phyloP scores from a whole-genome alignment of 1,284 basidiomycete genomes.

The Pyrrhoderma lamaoense region DNA sequence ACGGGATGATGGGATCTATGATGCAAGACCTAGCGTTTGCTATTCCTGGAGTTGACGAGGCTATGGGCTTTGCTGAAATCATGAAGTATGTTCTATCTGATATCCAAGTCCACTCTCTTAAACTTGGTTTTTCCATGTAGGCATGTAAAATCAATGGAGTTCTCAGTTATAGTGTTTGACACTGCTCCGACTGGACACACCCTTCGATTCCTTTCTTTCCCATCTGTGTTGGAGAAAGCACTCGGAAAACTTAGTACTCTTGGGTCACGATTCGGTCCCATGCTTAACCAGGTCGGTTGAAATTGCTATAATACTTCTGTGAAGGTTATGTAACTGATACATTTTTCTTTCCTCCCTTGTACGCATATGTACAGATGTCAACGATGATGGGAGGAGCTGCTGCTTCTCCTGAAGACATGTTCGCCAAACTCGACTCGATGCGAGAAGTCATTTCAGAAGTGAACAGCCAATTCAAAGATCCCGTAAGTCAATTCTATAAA shows the following conservation, averaged over 20 bases:
- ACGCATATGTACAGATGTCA: constrained; percentile 60
- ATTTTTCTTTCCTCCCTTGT: no score
- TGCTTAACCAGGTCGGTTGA: constrained; percentile 77
- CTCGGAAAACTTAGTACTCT: constrained; percentile 90
- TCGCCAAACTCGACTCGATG: constrained; percentile 97
- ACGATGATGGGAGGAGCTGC: constrained; percentile 89
- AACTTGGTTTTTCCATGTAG: constrained; percentile 33
- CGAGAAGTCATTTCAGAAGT: constrained; percentile 96
- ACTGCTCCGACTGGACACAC: constrained; percentile 99
- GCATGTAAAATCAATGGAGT: constrained; percentile 99
- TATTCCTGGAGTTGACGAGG: constrained; percentile 98
- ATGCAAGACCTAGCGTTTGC: constrained; percentile 99
- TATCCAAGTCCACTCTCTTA: not conserved
- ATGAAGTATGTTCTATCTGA: constrained; percentile 99
- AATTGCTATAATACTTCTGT: not conserved
- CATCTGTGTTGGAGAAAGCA: constrained; percentile 95
- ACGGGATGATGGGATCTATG: constrained; percentile 97
- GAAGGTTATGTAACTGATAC: not conserved
- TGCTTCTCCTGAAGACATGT: constrained; percentile 93
- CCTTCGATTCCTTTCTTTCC: constrained; percentile 96
- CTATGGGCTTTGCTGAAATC: constrained; percentile 99
- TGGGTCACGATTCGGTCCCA: constrained; percentile 90
- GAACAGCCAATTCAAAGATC: constrained; percentile 98
- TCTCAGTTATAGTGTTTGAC: constrained; percentile 98
- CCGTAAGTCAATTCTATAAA: constrained; percentile 46